Percentiles rank a stretch among this genome's conserved stretches.
Evolutionary conservation across 2,329 filamentous ascomycete species (phyloP).

Genomic region (Fusarium bulbicola): DNA sequence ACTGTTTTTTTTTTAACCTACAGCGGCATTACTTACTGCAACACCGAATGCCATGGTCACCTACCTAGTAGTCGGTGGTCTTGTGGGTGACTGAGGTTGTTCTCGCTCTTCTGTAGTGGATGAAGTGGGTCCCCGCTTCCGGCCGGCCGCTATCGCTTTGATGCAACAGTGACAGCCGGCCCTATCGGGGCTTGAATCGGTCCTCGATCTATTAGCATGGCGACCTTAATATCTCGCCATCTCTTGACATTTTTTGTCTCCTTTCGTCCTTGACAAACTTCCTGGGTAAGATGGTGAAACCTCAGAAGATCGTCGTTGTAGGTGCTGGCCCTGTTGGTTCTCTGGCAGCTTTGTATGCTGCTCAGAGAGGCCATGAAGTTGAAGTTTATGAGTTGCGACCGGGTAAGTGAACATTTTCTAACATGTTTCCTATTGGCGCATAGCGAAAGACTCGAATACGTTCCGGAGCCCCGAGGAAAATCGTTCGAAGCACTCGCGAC

Average conservation of each 20-base stretch:
- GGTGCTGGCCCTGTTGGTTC: constrained; percentile 95
- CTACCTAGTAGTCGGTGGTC: neutral
- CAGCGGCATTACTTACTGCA: neutral
- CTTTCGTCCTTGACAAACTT: constrained; percentile 38
- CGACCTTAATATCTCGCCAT: constrained; percentile 10
- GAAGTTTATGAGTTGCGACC: constrained; percentile 93
- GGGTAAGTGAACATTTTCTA: constrained; percentile 66
- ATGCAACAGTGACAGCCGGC: constrained; percentile 22
- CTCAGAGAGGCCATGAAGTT: constrained; percentile 85
- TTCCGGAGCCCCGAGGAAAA: neutral
- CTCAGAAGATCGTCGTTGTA: constrained; percentile 81
- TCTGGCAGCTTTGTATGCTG: constrained; percentile 91
- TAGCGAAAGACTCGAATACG: constrained; percentile 3
- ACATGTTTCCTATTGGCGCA: neutral
- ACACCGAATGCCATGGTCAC: constrained; percentile 9
- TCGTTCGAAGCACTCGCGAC: neutral
- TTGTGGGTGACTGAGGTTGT: neutral
- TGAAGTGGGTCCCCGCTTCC: constrained; percentile 22
- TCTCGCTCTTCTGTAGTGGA: constrained; percentile 5
- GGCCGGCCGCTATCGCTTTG: constrained; percentile 32
- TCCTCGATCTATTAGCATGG: constrained; percentile 13
- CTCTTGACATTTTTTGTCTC: constrained; percentile 17
- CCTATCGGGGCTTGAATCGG: constrained; percentile 28
- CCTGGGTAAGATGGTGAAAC: constrained; percentile 46
- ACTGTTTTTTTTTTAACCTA: neutral